Evolutionary conservation across 306 rosid species (phyloP), one percentile per base, ranked within the genome.

Genomic region (Sophora flavescens): DNA sequence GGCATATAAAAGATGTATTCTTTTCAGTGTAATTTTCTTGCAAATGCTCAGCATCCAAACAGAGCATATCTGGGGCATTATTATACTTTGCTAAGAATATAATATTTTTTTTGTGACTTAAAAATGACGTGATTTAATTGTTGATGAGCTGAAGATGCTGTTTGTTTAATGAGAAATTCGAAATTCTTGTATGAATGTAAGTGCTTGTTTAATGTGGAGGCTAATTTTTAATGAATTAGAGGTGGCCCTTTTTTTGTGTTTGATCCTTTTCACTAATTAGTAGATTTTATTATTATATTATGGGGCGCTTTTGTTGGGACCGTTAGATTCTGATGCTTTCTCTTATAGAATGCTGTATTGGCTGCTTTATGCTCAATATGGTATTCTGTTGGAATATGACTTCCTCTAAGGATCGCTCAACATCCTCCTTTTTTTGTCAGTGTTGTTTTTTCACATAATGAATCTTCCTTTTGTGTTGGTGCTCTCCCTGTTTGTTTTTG

Each of bases 311-410:
- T 47, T 77, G 86, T 80, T 87, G 93, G 99, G 93, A 88, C 97
- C 88, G 61, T 68, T 47, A 72, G 93, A 86, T 96, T 96, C 99
- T 87, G 91, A 96, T 92, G 88, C 98, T 86, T 84, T 82, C 81
- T 76, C 83, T 74, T 75, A 79, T 85, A 78, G 78, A 77, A 88
- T 72, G 83, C 63, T 83, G 82, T 75, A 83, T 80, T 84, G 81
- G 82, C 66, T 83, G 58, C 91, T 95, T 88, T 90, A 86, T 90
- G 83, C 85, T 74, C 64, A 64, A 52, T 73, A 50, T 16, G 48
- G 76, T 77, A 36, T 76, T 78, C 57, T 54, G 15, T 64, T 78
- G 80, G 88, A 86, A 86, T 92, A 83, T 84, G 88, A 45, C 81
- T 82, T 84, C 74, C 81, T 70, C 79, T 74, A 38, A 65, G 58